Base-by-base conservation (phyloP, 805 yeast genomes). In the Saturnispora sanitii region DNA sequence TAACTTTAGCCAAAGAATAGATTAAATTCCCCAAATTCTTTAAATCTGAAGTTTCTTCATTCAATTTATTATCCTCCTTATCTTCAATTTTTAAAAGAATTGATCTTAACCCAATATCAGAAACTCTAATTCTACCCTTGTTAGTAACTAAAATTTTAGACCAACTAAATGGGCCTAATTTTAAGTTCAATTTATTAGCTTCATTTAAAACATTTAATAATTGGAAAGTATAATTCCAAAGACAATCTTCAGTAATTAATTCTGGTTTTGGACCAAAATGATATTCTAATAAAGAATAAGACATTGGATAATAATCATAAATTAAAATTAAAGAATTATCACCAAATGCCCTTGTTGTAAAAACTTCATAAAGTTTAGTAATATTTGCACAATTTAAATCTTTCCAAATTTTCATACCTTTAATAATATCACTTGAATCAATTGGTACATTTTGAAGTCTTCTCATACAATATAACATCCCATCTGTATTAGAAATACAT, bases 321-420 rank as follows among this genome's bases (percentile, higher is more conserved):
- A 83, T 80, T 33, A 87, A 65, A 32, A 86, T 71, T 42, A 92
- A 67, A 1, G 92, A 78, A 36, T 70, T 68, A 50, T 83, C 92
- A 33, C 85, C 90, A 64, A 92, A 92, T 4, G 86, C 81, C 42
- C 86, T 73, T 5, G 90, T 77, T 1, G 95, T 80, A 58, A 92
- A 90, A 6, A 92, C 86, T 55, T 88, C 96, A 33, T 74, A 71
- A 5, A 86, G 62, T 31, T 71, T 68, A 1, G 82, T 83, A 18
- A 85, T 64, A 50, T 80, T 79, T 2, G 85, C 71, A 47, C 65
- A 62, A 6, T 63, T 61, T 18, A 80, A 47, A 12, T 65, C 64
- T 43, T 65, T 72, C 96, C 96, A 90, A 46, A 61, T 67, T 50
- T 78, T 77, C 41, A 83, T 72, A 5, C 70, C 61, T 29, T 68